phyloP scores from a whole-genome alignment of 129 eudicot genomes.

The Pulicaria dysenterica region DNA sequence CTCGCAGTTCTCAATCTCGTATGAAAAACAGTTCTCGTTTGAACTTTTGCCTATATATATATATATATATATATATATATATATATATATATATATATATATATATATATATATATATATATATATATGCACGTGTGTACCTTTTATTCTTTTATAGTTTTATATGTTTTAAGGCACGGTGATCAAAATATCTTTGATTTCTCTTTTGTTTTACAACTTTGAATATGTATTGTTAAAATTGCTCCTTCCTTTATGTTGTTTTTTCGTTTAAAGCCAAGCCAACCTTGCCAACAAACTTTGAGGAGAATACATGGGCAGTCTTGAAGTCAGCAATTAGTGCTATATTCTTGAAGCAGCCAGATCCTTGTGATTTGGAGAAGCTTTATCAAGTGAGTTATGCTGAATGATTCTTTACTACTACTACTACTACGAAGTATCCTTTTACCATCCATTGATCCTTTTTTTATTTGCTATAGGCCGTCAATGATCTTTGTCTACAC shows the following conservation, averaged over 20 bases:
- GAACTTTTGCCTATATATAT: too few relatives aligned
- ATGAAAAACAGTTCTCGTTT: too few relatives aligned
- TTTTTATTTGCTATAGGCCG: conserved; percentile 55
- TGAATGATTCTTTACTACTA: conserved; percentile 10
- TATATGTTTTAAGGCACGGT: neutral
- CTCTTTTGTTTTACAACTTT: neutral
- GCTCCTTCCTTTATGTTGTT: neutral
- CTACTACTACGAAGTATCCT: neutral
- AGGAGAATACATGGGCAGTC: conserved; percentile 89
- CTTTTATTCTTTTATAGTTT: neutral
- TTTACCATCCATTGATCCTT: conserved; percentile 13
- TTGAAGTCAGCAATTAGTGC: conserved; percentile 91
- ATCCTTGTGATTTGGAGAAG: conserved; percentile 86
- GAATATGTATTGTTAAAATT: neutral
- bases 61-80: too few relatives aligned
- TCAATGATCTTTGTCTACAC: conserved; percentile 90
- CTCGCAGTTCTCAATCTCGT: too few relatives aligned
- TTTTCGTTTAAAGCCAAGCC: conserved; percentile 67
- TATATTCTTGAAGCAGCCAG: conserved; percentile 91
- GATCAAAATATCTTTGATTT: neutral
- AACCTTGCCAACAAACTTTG: conserved; percentile 78
- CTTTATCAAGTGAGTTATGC: conserved; percentile 72
- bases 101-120: too few relatives aligned
- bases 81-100: too few relatives aligned
- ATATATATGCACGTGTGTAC: too few relatives aligned